Evolutionary conservation across 192 early-diverging fungal genomes (phyloP), one percentile per base, ranked within the genome.

Genomic region (Funneliformis mosseae): DNA sequence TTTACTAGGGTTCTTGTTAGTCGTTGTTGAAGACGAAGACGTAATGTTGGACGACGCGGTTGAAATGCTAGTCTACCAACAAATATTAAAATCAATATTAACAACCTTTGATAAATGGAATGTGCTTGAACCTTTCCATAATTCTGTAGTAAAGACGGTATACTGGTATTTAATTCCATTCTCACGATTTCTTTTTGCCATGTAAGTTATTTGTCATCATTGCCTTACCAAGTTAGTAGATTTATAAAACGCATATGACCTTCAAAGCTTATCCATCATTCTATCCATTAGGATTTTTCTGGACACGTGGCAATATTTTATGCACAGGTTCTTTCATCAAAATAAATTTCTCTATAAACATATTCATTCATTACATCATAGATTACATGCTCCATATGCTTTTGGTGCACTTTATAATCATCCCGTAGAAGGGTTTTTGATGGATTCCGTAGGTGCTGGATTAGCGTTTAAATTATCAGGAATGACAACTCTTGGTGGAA

Each of bases 351-450:
- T 95, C 39, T 95, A 95, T 87, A 88, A 91, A 80, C 86, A 89
- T 71, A 88, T 95, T 83, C 94, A 95, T 81, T 91, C 90, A 42
- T 87, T 91, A 38, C 94, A 95, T 76, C 94, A 95, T 76, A 89
- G 91, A 45, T 80, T 95, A 38, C 93, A 93, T 66, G 92, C 89
- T 25, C 91, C 92, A 38, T 95, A 92, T 84, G 92, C 94, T 10
- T 95, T 90, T 87, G 94, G 93, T 21, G 94, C 94, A 23, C 85
- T 95, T 41, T 95, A 95, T 84, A 95, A 95, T 84, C 94, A 95
- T 80, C 94, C 94, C 0, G 70, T 95, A 41, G 94, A 95, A 83
- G 93, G 92, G 4, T 90, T 95, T 77, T 59, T 95, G 66, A 84
- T 95, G 86, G 94, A 95, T 83, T 88, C 88, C 46, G 81, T 93